Base-by-base conservation (phyloP, 441 rosid genomes). In the Corymbia calophylla region DNA sequence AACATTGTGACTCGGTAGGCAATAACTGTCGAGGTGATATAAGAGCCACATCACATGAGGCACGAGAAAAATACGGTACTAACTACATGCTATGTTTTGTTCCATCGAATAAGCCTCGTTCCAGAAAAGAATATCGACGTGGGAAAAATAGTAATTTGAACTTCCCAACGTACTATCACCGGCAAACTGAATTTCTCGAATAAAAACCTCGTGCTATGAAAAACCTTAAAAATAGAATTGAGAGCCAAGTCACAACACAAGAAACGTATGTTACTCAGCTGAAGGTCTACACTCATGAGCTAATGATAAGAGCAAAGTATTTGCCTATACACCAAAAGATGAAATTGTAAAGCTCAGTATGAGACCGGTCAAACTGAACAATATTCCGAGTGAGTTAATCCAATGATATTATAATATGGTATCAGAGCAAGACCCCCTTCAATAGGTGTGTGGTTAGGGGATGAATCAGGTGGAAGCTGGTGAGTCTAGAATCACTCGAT, bases 291-390 rank as follows among this genome's bases (percentile, higher is more conserved):
- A 25, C 66, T 60, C 66, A 27, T 11, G n/a, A 25, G 66, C 31
- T 5, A 29, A 58, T 29, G 12, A 58, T 58, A 11, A 58, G 64
- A 58, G 64, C n/a, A 58, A 55, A 55, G 58, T 3, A 55, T 10
- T 55, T 55, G 25, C 58, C 0, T 0, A 0, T 55, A 18, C 0
- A 2, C 11, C 21, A 55, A 55, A 55, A 10, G 58, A 55, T 10
- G 21, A 55, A 55, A 55, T 0, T 0, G 0, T 55, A 25, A 55
- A 25, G 25, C 11, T 55, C 1, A 0, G 58, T 10, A 55, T 55
- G 25, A 8, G 25, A 0, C 0, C 2, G 58, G 58, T 55, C 58
- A 55, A 55, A 55, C 4, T 55, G 10, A 25, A 55, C 58, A 55
- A 55, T 55, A 55, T 25, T 25, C 18, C 58, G 2, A 55, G 21